Percentiles rank a stretch among this genome's conserved stretches.
phyloP scores from a whole-genome alignment of 805 yeast species.

The Saccharomycopsis schoenii region DNA sequence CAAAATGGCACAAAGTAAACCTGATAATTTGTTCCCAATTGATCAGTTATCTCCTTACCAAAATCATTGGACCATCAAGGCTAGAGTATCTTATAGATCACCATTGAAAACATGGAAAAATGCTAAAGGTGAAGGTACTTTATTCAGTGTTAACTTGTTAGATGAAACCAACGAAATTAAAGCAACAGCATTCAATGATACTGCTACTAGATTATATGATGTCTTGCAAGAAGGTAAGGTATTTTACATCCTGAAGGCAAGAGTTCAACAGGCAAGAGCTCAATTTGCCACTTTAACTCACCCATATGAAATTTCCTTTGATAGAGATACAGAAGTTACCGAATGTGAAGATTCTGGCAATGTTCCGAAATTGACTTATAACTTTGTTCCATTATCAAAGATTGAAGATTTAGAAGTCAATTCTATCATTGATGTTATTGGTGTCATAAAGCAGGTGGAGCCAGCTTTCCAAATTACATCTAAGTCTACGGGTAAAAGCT shows the following conservation, averaged over 20 bases:
- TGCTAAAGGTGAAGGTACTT: slow-evolving; percentile 78
- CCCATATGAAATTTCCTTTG: slow-evolving; percentile 80
- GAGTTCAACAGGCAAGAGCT: slow-evolving; percentile 75
- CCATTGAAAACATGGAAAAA: slow-evolving; percentile 85
- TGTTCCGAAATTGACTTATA: slow-evolving; percentile 74
- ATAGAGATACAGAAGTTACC: slow-evolving; percentile 65
- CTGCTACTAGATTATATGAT: slow-evolving; percentile 71
- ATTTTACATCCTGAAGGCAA: slow-evolving; percentile 72
- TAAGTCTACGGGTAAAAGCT: slow-evolving; percentile 80
- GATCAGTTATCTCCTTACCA: slow-evolving; percentile 89
- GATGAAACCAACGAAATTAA: slow-evolving; percentile 95
- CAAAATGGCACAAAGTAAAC: slow-evolving; percentile 22
- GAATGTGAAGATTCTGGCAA: slow-evolving; percentile 48
- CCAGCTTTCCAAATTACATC: slow-evolving; percentile 74
- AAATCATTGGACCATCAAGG: slow-evolving; percentile 85
- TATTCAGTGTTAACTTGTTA: slow-evolving; percentile 76
- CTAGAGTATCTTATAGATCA: slow-evolving; percentile 80
- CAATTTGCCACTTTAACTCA: slow-evolving; percentile 76
- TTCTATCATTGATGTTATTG: slow-evolving; percentile 75
- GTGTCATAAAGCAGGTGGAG: slow-evolving; percentile 68
- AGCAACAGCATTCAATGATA: slow-evolving; percentile 88
- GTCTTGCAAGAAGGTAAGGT: slow-evolving; percentile 81
- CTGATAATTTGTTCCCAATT: slow-evolving; percentile 52
- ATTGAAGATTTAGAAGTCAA: slow-evolving; percentile 62
- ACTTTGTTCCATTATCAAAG: slow-evolving; percentile 59